Evolutionary conservation across 2,329 filamentous ascomycete genomes (phyloP).

Genomic region (Ceratocystis harringtonii): DNA sequence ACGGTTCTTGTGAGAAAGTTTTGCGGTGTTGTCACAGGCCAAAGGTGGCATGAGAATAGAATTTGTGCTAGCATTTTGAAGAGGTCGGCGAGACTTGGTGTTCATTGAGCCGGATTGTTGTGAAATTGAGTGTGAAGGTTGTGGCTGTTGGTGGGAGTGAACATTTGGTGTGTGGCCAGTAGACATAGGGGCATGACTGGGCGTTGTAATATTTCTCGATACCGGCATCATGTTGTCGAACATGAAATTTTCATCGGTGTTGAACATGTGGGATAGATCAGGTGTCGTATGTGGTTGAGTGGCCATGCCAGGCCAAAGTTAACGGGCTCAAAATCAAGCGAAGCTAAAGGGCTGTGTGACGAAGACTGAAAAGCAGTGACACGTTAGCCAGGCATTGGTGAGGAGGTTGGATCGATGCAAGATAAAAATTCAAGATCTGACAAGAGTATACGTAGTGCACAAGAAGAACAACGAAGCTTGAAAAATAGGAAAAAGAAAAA

Average conservation of each 20-base stretch:
- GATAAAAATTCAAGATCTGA: background rate
- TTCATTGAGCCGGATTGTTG: background rate
- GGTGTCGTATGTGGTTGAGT: constrained; percentile 4
- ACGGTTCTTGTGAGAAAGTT: constrained; percentile 11
- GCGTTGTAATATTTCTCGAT: constrained; percentile 27
- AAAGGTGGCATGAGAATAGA: constrained; percentile 8
- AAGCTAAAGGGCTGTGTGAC: constrained; percentile 11
- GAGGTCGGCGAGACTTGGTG: constrained; percentile 13
- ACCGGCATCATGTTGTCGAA: background rate
- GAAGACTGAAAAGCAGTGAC: constrained; percentile 10
- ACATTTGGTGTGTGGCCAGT: constrained; percentile 23
- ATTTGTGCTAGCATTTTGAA: constrained; percentile 15
- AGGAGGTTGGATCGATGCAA: constrained; percentile 8
- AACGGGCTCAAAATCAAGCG: constrained; percentile 1
- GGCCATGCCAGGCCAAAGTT: constrained; percentile 11
- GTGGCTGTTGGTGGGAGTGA: background rate
- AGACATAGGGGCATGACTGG: constrained; percentile 43
- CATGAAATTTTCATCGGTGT: constrained; percentile 34
- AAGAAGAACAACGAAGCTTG: background rate
- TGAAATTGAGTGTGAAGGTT: background rate
- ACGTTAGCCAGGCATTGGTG: constrained; percentile 12
- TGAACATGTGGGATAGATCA: constrained; percentile 35
- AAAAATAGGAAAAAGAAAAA: background rate
- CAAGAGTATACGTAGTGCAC: background rate
- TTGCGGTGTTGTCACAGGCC: background rate